Evolutionary conservation across 805 yeast genomes (phyloP).

Genomic region (Nakazawaea populi): DNA sequence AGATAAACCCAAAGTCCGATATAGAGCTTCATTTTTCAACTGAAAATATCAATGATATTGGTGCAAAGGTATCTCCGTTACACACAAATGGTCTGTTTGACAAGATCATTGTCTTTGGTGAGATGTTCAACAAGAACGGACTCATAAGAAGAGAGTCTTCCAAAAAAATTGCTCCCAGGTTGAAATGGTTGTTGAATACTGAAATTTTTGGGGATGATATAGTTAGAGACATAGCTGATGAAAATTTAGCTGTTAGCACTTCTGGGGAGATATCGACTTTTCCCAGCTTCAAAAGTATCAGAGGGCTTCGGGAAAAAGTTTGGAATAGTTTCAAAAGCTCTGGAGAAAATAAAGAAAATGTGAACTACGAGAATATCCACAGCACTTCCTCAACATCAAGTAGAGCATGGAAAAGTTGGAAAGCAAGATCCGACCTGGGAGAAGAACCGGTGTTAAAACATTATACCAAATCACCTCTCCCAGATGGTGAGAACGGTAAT

Average conservation of each 20-base stretch:
- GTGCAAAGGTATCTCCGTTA: not conserved
- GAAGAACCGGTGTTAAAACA: not conserved
- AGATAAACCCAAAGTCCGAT: too few relatives aligned
- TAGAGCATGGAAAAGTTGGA: slow-evolving; percentile 1
- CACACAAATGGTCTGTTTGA: not conserved
- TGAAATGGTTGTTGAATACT: not conserved
- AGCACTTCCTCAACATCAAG: not conserved
- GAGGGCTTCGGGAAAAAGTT: not conserved
- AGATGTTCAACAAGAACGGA: not conserved
- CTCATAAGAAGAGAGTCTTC: not conserved
- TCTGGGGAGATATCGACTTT: not conserved
- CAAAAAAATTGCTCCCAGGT: not conserved
- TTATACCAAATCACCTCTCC: not conserved
- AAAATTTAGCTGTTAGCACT: not conserved
- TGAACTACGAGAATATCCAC: not conserved
- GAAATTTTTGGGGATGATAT: not conserved
- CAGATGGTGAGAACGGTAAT: not conserved
- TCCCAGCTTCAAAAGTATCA: not conserved
- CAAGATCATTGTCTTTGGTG: not conserved
- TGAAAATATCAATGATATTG: not conserved
- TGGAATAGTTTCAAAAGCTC: not conserved
- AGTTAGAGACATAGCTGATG: not conserved
- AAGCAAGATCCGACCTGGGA: not conserved
- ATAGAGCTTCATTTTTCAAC: too few relatives aligned
- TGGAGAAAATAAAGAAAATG: slow-evolving; percentile 1